Evolutionary conservation across 108 stramenopile species (phyloP), one percentile per base, ranked within the genome.

Genomic region (Mediolabrus comicus): DNA sequence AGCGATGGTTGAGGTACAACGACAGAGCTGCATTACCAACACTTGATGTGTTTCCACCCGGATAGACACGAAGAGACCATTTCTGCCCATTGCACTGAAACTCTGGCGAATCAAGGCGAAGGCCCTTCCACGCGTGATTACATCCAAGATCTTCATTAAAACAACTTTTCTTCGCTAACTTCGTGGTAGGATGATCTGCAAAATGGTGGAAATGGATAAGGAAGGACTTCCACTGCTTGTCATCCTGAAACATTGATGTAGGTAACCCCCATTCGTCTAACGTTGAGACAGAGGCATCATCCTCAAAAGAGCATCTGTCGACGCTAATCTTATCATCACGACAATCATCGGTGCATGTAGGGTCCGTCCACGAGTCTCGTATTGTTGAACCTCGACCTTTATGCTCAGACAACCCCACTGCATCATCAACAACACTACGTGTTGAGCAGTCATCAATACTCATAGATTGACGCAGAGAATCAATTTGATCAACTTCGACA

Each of bases 11-110:
- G 19, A 49, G 46, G 22, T 49, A 49, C 19, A 49, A 24, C 22
- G 19, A 16, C 1, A 49, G 1, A 8, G 8, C 6, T 49, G 19
- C n/a, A 49, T 13, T 49, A 7, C 22, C 46, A 49, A 0, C 0
- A 49, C 7, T 8, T 22, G 46, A 49, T 8, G 19, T 49, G 24
- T 57, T 32, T 11, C 56, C 56, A 3, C 56, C 27, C 1, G 56
- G 56, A 22, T 57, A 57, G 19, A 57, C 25, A 35, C 56, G 56
- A 0, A 57, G 33, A 57, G 34, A 12, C 56, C 56, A 57, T 26
- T 57, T 32, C 12, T 57, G 56, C 1, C 56, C 56, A 31, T 35
- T 35, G 56, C 56, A 57, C 8, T 0, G 7, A 35, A 57, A 57
- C 56, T 57, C 33, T 1, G 56, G 56, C 9, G 56, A 57, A 24